phyloP scores from a whole-genome alignment of 164 flowering plant genomes.

The Vitis vinifera region DNA sequence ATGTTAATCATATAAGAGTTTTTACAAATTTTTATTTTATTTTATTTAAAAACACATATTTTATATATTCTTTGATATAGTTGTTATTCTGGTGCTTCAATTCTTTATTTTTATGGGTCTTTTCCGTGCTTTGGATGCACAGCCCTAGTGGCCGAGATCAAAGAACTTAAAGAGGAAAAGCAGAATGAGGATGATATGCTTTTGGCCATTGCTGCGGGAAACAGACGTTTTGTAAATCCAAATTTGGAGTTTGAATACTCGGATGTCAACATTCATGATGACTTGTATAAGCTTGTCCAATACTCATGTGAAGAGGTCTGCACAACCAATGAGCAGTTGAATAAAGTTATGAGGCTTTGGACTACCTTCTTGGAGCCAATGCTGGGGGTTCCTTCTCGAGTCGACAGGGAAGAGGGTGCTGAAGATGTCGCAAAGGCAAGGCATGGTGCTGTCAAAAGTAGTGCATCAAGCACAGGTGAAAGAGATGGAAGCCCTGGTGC shows the following conservation, averaged over 20 bases:
- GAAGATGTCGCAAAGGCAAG: slow-evolving; percentile 31
- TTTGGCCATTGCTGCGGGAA: slow-evolving; percentile 48
- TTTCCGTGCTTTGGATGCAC: slow-evolving; percentile 12
- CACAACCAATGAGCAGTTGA: slow-evolving; percentile 57
- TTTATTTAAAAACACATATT: not conserved
- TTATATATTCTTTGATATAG: not conserved
- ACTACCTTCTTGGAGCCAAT: slow-evolving; percentile 61
- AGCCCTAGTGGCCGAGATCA: slow-evolving; percentile 67
- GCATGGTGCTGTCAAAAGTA: slow-evolving; percentile 18
- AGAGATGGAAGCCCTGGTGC: slow-evolving; percentile 32
- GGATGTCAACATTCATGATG: slow-evolving; percentile 54
- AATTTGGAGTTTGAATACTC: slow-evolving; percentile 48
- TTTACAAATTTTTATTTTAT: too few relatives aligned
- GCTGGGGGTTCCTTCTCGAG: slow-evolving; percentile 49
- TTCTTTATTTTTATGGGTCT: not conserved
- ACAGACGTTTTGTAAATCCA: slow-evolving; percentile 41
- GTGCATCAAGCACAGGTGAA: slow-evolving; percentile 26
- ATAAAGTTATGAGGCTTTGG: slow-evolving; percentile 58
- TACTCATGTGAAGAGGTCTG: slow-evolving; percentile 73
- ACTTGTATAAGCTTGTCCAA: slow-evolving; percentile 53
- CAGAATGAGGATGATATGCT: slow-evolving; percentile 59
- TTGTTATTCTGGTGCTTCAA: not conserved
- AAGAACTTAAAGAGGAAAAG: slow-evolving; percentile 57
- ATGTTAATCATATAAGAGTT: too few relatives aligned
- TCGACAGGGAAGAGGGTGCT: slow-evolving; percentile 20